These are phyloP conservation scores for Fraxinus floribunda DNA, from an alignment of 305 asterid genomes.

Conservation along the genomic window DNA sequence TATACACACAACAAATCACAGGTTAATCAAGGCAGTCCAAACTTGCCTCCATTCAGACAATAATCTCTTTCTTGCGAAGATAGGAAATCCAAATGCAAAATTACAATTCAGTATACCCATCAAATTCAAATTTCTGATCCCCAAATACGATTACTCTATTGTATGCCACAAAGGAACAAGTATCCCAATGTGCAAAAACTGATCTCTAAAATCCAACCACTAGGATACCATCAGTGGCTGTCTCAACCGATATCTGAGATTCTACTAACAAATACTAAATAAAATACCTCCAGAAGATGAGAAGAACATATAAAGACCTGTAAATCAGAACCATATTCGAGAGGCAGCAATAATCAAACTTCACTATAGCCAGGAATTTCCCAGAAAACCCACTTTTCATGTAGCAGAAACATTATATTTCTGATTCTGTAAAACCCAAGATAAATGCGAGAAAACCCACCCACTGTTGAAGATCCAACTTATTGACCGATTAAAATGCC, in stretches of 20 bases:
- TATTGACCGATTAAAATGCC: neutral
- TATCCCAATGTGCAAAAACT: neutral
- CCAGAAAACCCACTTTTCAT: neutral
- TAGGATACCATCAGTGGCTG: neutral
- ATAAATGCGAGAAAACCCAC: neutral
- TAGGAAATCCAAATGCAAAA: neutral
- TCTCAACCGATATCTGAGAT: neutral
- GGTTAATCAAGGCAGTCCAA: conserved; percentile 15
- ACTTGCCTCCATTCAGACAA: neutral
- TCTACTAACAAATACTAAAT: neutral
- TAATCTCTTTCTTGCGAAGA: conserved; percentile 15
- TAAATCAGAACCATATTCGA: neutral
- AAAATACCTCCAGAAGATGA: neutral
- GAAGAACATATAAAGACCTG: neutral
- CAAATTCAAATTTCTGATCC: neutral
- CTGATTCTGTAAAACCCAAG: neutral
- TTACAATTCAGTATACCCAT: conserved; percentile 4
- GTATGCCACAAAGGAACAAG: neutral
- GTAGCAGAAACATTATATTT: neutral
- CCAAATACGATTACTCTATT: neutral
- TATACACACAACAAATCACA: conserved; percentile 27
- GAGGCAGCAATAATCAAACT: neutral
- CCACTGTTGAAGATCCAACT: neutral
- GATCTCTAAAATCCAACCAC: neutral
- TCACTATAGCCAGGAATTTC: neutral